Base-by-base conservation (phyloP, 2,329 filamentous ascomycete species). In the Phyllosticta citriasiana region DNA sequence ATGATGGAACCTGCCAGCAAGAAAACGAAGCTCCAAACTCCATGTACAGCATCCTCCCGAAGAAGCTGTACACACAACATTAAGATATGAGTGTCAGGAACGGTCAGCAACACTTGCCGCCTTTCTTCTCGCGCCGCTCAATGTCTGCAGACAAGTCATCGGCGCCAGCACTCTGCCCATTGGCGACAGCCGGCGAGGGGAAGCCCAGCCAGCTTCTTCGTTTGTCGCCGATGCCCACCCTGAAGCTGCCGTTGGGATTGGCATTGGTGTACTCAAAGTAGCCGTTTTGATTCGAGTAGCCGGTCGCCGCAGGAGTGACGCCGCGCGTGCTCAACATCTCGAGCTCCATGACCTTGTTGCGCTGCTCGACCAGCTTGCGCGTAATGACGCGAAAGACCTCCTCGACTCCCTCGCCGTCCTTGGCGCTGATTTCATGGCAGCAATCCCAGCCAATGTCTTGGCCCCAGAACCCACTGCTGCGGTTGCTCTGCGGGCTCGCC, bases 401-500 rank as follows among this genome's bases (percentile, higher is more conserved):
- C 68, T 97, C 94, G 19, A 99, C 92, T 19, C 93, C 93, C 78
- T 97, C 92, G 61, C 92, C 92, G 69, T 88, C 91, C 79, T 95
- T 93, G 55, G 93, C 92, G 67, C 87, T 92, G 70, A 99, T 93
- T 77, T 99, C 94, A 74, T 97, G 94, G 73, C 93, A 97, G 65
- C 91, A 95, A 70, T 97, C 92, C 92, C 93, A 97, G 58, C 92
- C 91, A 5, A 91, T 86, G 71, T 97, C 92, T 72, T 94, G 89
- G 24, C 88, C 91, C 92, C 92, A 97, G 75, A 91, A 90, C 1
- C 88, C 88, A 47, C 84, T 88, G 68, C 84, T 88, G 33, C 77
- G 72, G 66, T 80, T 77, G 68, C 77, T 77, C 65, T 77, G 73
- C 30, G 77, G 77, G 26, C 75, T 77, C 14, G 72, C 73, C 69